phyloP scores from a whole-genome alignment of 176 grass and related monocot species.

The Eremochloa ophiuroides region DNA sequence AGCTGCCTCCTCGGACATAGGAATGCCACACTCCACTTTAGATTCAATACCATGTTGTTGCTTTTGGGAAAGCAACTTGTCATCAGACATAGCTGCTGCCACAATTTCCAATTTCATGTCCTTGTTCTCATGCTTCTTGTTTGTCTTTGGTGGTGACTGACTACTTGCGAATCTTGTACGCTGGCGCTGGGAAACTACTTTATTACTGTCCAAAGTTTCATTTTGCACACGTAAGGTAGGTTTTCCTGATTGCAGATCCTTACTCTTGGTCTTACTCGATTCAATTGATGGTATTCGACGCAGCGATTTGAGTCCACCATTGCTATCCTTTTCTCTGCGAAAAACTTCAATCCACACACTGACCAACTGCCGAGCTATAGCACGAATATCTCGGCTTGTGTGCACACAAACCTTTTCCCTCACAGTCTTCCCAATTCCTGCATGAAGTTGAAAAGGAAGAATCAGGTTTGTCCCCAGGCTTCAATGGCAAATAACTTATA shows the following conservation, averaged over 20 bases:
- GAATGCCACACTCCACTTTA: constrained; percentile 35
- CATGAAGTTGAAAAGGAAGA: constrained; percentile 23
- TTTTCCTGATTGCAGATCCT: constrained; percentile 52
- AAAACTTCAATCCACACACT: constrained; percentile 96
- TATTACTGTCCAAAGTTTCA: constrained; percentile 43
- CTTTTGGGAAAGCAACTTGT: constrained; percentile 48
- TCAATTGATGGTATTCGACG: constrained; percentile 49
- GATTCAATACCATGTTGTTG: constrained; percentile 32
- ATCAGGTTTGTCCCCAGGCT: constrained; percentile 10
- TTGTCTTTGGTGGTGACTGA: constrained; percentile 20
- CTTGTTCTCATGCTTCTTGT: constrained; percentile 63
- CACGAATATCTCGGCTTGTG: constrained; percentile 97
- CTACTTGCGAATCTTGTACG: not conserved
- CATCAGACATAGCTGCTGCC: constrained; percentile 45
- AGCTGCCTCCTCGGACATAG: constrained; percentile 82
- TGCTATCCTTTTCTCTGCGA: constrained; percentile 88
- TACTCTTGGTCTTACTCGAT: constrained; percentile 48
- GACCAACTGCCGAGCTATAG: constrained; percentile 89
- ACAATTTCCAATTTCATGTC: constrained; percentile 49
- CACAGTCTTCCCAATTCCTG: constrained; percentile 88
- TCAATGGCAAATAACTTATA: constrained; percentile 7
- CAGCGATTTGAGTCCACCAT: constrained; percentile 71
- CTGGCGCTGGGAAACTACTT: constrained; percentile 16
- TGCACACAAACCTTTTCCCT: constrained; percentile 98
- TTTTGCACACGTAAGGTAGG: constrained; percentile 19